Evolutionary conservation across 2,329 filamentous ascomycete species (phyloP), one percentile per base, ranked within the genome.

Genomic region (Leptodontidium sp.): DNA sequence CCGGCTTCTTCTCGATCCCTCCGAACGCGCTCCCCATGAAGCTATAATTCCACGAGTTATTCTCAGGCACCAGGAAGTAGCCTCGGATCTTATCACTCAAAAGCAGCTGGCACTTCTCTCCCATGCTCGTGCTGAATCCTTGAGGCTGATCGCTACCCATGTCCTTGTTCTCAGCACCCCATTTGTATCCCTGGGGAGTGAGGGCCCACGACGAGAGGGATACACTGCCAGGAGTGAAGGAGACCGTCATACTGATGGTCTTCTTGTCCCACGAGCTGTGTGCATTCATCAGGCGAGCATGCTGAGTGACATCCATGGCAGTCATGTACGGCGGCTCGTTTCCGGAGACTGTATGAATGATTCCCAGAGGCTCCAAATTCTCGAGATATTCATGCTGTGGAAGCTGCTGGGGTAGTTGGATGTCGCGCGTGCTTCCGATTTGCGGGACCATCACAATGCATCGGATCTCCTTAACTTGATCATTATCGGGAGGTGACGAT

Each of bases 381-480:
- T 92, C 88, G 52, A 99, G 88, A 79, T 94, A 93, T 78, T 98
- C 94, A 81, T 98, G 94, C 80, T 97, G 92, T 3, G 96, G 97
- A 12, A 98, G 84, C 74, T 96, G 89, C 70, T 97, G 92, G 1
- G 96, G 94, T 52, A 98, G 84, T 80, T 98, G 94, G 4, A 98
- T 91, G 76, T 95, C 94, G 69, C 95, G 93, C 14, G 96, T 92
- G 70, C 93, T 96, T 68, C 96, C 96, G 69, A 98, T 94, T 81
- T 99, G 96, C 5, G 96, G 97, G 17, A 99, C 89, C 93, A 99
- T 96, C 75, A 97, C 95, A 76, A 99, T 98, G 74, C 93, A 97
- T 77, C 92, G 91, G 78, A 99, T 90, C 80, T 99, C 97, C 86
- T 98, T 99, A 80, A 99, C 93, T 78, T 97, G 93, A 73, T 95